Percentiles rank a stretch among this genome's conserved stretches.
These are phyloP conservation scores for Sporothrix inflata DNA, from an alignment of 2,329 filamentous ascomycete species.

Conservation along the genomic window DNA sequence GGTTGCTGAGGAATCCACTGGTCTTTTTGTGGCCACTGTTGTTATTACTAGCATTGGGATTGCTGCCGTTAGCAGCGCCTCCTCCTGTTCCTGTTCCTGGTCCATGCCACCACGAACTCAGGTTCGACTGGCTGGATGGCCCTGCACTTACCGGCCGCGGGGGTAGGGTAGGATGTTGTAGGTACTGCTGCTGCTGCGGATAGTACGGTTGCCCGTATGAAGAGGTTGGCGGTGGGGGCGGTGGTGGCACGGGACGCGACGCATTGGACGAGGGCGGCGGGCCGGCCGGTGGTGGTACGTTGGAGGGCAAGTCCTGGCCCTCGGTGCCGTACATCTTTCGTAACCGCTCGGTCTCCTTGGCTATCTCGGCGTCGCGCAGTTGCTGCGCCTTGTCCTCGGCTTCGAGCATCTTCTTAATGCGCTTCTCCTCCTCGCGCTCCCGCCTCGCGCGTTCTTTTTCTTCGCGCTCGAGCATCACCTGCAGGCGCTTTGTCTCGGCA, in stretches of 20 bases:
- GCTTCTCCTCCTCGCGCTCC: conserved; percentile 58
- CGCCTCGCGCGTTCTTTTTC: conserved; percentile 58
- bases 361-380: conserved; percentile 61
- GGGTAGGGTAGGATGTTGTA: conserved; percentile 38
- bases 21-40: background rate
- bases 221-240: conserved; percentile 36
- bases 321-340: conserved; percentile 67
- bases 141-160: conserved; percentile 55
- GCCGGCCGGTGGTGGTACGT: conserved; percentile 31
- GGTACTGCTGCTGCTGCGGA: conserved; percentile 20
- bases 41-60: background rate
- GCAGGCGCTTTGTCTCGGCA: conserved; percentile 75
- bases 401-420: conserved; percentile 68
- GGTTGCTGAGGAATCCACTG: conserved; percentile 30
- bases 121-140: conserved; percentile 38
- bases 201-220: conserved; percentile 32
- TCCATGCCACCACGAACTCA: conserved; percentile 39
- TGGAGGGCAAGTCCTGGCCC: conserved; percentile 47
- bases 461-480: conserved; percentile 57
- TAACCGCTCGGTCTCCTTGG: conserved; percentile 82
- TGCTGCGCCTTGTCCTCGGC: conserved; percentile 66
- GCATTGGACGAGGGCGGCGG: conserved; percentile 30
- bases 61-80: conserved; percentile 29
- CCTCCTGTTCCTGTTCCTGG: conserved; percentile 33
- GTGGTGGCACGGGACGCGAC: conserved; percentile 43